Percentiles rank a stretch among this genome's conserved stretches.
phyloP scores from a whole-genome alignment of 73 alveolate genomes.

The Diophrys appendiculata region DNA sequence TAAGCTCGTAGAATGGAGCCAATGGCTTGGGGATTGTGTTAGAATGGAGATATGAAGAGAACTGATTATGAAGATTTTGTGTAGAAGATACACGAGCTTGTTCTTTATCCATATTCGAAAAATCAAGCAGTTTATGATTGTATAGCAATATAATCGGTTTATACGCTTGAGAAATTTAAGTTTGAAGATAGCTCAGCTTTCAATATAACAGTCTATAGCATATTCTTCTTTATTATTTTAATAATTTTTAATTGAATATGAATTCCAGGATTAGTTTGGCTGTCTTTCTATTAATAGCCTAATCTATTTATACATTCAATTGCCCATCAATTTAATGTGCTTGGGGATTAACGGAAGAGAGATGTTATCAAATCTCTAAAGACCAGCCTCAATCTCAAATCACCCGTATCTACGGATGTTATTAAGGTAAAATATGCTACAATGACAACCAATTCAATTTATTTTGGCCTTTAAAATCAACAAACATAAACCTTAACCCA shows the following conservation, averaged over 20 bases:
- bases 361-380: background rate
- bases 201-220: too few species aligned
- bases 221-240: too few species aligned
- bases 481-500: background rate
- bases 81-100: background rate
- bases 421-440: background rate
- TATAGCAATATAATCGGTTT: background rate
- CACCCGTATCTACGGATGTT: background rate
- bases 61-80: background rate
- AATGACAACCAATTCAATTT: background rate
- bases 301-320: too few species aligned
- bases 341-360: background rate
- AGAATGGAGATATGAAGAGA: background rate
- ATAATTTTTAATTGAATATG: background rate
- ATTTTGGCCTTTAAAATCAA: background rate
- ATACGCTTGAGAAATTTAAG: background rate
- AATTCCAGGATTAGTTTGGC: too few species aligned
- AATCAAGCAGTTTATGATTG: background rate
- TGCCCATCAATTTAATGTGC: background rate
- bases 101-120: background rate
- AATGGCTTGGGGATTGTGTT: background rate
- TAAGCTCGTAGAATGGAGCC: background rate
- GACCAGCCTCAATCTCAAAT: background rate
- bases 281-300: too few species aligned
- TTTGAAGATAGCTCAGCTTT: too few species aligned